Base-by-base conservation (phyloP, 805 yeast genomes). In the Candida mattraensis region DNA sequence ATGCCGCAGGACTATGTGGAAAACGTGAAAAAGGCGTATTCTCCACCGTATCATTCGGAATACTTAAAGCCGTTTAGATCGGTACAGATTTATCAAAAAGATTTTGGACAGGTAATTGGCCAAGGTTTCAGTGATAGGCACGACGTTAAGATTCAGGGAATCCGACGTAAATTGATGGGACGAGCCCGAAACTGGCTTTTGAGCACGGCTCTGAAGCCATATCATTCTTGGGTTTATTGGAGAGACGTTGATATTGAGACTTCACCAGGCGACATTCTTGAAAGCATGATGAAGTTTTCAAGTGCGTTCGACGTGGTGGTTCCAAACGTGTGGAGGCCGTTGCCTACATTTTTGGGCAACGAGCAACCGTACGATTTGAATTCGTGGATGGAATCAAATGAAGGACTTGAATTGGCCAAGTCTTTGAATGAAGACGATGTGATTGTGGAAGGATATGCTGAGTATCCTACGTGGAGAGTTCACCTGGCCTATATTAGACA, bases 301-400 rank as follows among this genome's bases (percentile, higher is more conserved):
- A 66, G 61, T 37, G 73, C 75, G 45, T 80, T 70, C 54, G 95
- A 85, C 53, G 83, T 85, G 11, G 69, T 85, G 58, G 80, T 83
- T 24, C 95, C 87, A 18, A 87, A 93, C 54, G 96, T 93, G 21
- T 93, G 99, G 99, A 74, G 99, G 51, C 99, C 98, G 2, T 70
- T 93, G 43, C 99, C 99, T 3, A 83, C 80, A 29, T 93, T 89
- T 63, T 73, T 93, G 44, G 94, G 93, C 13, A 76, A 78, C 46
- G 94, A 86, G 57, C 99, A 93, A 62, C 88, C 98, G 1, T 93
- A 93, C 60, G 99, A 93, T 63, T 74, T 93, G 56, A 93, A 93
- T 63, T 86, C 97, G 10, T 93, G 99, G 99, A 76, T 87, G 39
- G 99, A 93, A 64, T 78, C 89, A 3, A 83, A 78, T 5, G 78